phyloP scores from a whole-genome alignment of 345 rosid genomes.

The Theobroma cacao region DNA sequence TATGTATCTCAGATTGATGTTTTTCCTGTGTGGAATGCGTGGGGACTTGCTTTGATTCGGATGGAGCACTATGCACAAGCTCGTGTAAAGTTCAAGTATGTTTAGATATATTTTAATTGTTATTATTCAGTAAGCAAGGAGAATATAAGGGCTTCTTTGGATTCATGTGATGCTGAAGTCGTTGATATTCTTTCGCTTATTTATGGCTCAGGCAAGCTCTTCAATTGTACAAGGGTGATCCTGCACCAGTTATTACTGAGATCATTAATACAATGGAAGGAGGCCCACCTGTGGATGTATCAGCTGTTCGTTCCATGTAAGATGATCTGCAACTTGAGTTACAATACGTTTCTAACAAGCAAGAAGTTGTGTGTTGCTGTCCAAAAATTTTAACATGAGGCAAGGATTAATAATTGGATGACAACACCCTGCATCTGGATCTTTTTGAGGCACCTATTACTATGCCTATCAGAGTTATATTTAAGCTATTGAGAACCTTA shows the following conservation, averaged over 20 bases:
- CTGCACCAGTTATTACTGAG: slow-evolving; percentile 66
- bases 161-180: neutral
- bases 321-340: slow-evolving; percentile 20
- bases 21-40: slow-evolving; percentile 95
- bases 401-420: neutral
- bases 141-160: neutral
- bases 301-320: slow-evolving; percentile 90
- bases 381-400: neutral
- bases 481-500: slow-evolving; percentile 1
- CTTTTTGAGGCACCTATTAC: neutral
- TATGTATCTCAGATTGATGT: slow-evolving; percentile 71
- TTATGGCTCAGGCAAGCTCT: slow-evolving; percentile 81
- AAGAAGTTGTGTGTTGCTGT: slow-evolving; percentile 6
- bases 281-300: slow-evolving; percentile 91
- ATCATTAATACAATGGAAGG: slow-evolving; percentile 94
- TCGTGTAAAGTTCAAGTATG: slow-evolving; percentile 92
- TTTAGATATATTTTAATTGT: neutral
- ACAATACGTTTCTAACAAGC: neutral
- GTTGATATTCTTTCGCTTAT: slow-evolving; percentile 18
- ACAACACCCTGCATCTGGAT: neutral
- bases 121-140: neutral
- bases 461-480: neutral
- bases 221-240: slow-evolving; percentile 75
- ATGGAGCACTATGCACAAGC: slow-evolving; percentile 93
- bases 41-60: slow-evolving; percentile 98